Conservation (phyloP, 2,329 filamentous ascomycete genomes). For the Microsporum canis region DNA sequence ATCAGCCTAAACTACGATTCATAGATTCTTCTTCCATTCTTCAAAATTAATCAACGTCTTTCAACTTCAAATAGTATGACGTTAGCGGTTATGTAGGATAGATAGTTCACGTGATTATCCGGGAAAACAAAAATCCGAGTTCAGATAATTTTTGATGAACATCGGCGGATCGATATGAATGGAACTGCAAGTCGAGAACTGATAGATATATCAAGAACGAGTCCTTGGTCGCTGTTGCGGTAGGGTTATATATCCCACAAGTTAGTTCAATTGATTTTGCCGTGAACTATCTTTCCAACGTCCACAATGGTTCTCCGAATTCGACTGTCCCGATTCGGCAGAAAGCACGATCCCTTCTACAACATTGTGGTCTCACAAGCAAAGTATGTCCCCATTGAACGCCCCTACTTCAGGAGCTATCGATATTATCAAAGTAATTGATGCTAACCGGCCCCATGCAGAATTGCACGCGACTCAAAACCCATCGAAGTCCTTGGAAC, state of each 20-base stretch:
- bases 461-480: slow-evolving; percentile 73
- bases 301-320: slow-evolving; percentile 80
- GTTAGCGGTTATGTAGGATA: background rate
- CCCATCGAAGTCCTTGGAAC: slow-evolving; percentile 83
- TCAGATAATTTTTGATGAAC: background rate
- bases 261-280: background rate
- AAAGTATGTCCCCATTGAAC: slow-evolving; percentile 44
- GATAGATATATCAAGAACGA: slow-evolving; percentile 1
- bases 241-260: background rate
- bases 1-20: background rate
- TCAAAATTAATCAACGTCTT: background rate
- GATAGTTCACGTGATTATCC: background rate
- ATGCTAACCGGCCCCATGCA: slow-evolving; percentile 27
- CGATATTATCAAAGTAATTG: background rate
- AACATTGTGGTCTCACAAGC: slow-evolving; percentile 95
- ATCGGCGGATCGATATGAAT: background rate
- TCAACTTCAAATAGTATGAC: background rate
- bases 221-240: background rate
- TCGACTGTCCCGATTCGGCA: slow-evolving; percentile 85
- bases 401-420: background rate
- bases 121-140: background rate
- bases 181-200: background rate
- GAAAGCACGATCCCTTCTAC: slow-evolving; percentile 79
- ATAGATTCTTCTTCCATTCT: background rate
- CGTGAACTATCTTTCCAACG: background rate